phyloP scores from a whole-genome alignment of 148 eudicot species.

The Limonium bicolor region DNA sequence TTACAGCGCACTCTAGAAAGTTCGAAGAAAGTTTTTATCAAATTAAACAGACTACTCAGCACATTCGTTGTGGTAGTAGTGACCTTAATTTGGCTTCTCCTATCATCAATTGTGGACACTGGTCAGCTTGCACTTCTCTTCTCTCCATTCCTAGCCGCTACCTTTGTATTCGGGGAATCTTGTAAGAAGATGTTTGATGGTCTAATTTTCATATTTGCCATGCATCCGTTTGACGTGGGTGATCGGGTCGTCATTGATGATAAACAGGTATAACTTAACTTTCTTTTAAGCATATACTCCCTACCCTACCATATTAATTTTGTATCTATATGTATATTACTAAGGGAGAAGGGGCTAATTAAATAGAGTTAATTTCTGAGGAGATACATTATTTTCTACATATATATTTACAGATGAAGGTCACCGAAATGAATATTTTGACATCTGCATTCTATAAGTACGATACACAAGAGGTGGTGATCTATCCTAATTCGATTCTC shows the following conservation, averaged over 20 bases:
- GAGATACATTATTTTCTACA: no score
- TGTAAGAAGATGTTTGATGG: constrained; percentile 40
- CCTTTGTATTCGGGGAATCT: constrained; percentile 29
- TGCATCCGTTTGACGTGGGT: constrained; percentile 42
- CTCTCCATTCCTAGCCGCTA: constrained; percentile 25
- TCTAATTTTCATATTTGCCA: constrained; percentile 25
- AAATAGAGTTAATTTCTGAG: no score
- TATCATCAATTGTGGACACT: constrained; percentile 21
- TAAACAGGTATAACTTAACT: constrained; percentile 4
- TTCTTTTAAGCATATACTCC: no score
- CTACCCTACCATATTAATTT: no score
- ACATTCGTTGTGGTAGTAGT: constrained; percentile 15
- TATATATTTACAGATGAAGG: constrained; percentile 1
- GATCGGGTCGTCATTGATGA: constrained; percentile 30
- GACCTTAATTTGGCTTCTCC: constrained; percentile 23
- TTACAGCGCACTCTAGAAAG: not conserved
- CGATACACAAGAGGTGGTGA: constrained; percentile 3
- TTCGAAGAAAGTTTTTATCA: not conserved
- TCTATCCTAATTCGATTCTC: constrained; percentile 5
- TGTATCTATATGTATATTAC: no score
- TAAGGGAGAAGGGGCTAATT: no score
- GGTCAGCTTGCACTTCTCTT: constrained; percentile 19
- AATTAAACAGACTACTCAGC: constrained; percentile 22
- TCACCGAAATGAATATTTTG: constrained; percentile 3
- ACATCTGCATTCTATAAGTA: constrained; percentile 1